Base-by-base conservation (phyloP, 2,329 filamentous ascomycete species). In the Graphilbum sp. region DNA sequence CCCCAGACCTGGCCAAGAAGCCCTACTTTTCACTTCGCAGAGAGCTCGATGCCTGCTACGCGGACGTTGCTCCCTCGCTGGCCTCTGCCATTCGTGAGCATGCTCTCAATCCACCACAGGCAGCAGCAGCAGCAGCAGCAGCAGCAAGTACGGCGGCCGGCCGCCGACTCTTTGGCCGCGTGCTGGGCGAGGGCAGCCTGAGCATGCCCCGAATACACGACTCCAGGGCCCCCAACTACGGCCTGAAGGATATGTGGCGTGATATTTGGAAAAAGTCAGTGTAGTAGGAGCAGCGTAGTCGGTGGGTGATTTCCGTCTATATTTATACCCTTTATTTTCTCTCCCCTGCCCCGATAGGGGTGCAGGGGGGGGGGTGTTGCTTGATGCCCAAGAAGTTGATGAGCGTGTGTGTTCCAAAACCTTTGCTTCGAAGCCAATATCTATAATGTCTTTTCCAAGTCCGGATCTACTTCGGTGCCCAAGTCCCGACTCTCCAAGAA, bases 1-100 rank as follows among this genome's bases (percentile, higher is more conserved):
- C 90, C 0, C 90, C 90, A 0, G 79, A 85, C 39, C 67, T 94
- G 2, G 87, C 88, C 3, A 92, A 90, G 59, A 94, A 94, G 56
- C 84, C 88, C 0, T 96, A 96, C 56, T 86, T 85, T 52, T 77
- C 68, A 2, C 71, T 96, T 8, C 73, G 86, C 33, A 74, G 88
- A 35, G 90, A 98, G 58, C 66, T 96, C 15, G 68, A 67, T 23
- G 66, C 72, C 3, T 95, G 87, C 54, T 96, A 77, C 52, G 80
- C 85, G 1, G 87, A 94, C 43, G 78, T 93, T 2, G 88, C 88
- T 7, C 85, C 85, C 0, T 62, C 68, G 34, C 57, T 96, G 4
- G 72, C 85, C 0, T 64, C 68, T 2, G 76, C 77, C 44, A 90
- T 96, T 43, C 67, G 69, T 41, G 69, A 81, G 21, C 66, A 85